These are phyloP conservation scores for Salix brachista DNA, from an alignment of 345 rosid species.

Conservation along the genomic window DNA sequence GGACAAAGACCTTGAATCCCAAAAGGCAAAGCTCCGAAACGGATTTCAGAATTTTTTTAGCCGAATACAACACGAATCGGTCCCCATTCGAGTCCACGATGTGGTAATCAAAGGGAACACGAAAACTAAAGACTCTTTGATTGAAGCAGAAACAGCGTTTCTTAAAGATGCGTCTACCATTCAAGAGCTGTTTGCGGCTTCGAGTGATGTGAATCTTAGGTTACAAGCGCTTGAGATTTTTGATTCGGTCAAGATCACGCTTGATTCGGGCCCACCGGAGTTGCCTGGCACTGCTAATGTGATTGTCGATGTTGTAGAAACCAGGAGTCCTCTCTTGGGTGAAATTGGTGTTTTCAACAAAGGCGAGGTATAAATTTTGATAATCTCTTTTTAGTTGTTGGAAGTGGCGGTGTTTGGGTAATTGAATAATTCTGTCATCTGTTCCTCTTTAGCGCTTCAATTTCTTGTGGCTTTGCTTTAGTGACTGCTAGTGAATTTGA, in stretches of 20 bases:
- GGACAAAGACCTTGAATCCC: conserved; percentile 28
- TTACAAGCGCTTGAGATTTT: conserved; percentile 67
- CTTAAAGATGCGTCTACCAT: conserved; percentile 56
- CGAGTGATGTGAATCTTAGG: conserved; percentile 53
- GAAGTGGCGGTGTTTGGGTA: not conserved
- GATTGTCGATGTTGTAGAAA: conserved; percentile 65
- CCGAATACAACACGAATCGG: conserved; percentile 42
- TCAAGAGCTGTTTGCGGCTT: conserved; percentile 70
- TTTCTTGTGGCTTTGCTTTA: not conserved
- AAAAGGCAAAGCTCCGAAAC: conserved; percentile 11
- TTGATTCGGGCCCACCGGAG: conserved; percentile 86
- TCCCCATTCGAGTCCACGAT: conserved; percentile 80
- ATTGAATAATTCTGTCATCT: not conserved
- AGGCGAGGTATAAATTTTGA: conserved; percentile 49
- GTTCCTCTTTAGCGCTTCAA: not conserved
- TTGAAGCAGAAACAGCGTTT: conserved; percentile 59
- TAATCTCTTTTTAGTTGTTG: not conserved
- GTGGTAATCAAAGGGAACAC: conserved; percentile 71
- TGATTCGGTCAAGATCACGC: conserved; percentile 72
- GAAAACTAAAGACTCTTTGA: conserved; percentile 71
- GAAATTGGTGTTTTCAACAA: conserved; percentile 68
- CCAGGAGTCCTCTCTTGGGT: conserved; percentile 51
- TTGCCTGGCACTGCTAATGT: conserved; percentile 83
- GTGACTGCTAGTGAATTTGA: not conserved
- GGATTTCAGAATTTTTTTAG: conserved; percentile 40